Evolutionary conservation across 768 basidiomycete genomes (phyloP), one percentile per base, ranked within the genome.

Genomic region (Suillus clintonianus): DNA sequence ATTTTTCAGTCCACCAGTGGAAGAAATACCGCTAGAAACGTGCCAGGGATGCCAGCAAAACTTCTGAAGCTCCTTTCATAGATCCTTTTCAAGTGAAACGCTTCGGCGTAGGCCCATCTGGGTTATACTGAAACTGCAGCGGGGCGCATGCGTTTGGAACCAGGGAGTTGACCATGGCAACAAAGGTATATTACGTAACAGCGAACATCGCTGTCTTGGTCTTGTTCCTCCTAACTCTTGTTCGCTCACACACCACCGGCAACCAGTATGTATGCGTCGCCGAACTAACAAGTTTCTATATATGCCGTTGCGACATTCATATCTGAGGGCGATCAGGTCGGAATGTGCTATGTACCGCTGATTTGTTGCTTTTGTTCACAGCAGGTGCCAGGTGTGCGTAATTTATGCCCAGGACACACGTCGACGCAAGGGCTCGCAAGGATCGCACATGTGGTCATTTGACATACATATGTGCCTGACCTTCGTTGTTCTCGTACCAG

Each of bases 321-420:
- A 24, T 27, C 27, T 27, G 24, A 32, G 51, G 65, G 39, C 30
- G 51, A 53, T 15, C 15, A n/a, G 37, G 24, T 50, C 19, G 59
- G 63, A 63, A 62, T 71, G 67, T 75, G 73, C 64, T 4, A 62
- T 73, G 66, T 65, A 64, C 67, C 63, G 50, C 65, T 62, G 68
- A 70, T 68, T 70, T 22, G 59, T 50, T 66, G 71, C 65, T 63
- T 50, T 66, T 67, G 71, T 72, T 71, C 37, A 68, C 64, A 59
- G 65, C 71, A 69, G 62, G 72, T 69, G 64, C 72, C 68, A 65
- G 60, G 71, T 67, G 67, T 73, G 69, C 64, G 64, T 69, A 72
- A 69, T 63, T 64, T 60, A 59, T 24, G 48, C 61, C 62, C 34
- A 56, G 56, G 32, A 11, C 19, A 61, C 60, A 57, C 48, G 24